Conservation (phyloP, 1,284 basidiomycete species). For the Ganoderma meredithae region DNA sequence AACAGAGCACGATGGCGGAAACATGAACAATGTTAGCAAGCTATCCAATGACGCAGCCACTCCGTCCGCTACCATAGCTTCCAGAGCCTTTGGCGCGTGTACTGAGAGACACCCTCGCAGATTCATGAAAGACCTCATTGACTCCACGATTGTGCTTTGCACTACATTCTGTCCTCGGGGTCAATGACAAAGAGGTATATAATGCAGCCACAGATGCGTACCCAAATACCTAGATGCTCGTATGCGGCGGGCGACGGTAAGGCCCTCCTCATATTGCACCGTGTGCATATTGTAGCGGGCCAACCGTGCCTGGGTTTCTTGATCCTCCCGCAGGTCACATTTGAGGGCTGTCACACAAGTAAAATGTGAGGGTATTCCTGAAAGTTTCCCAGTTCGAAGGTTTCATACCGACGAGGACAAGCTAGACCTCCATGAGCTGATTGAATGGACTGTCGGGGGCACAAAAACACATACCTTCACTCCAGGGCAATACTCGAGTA, state of each 20-base stretch:
- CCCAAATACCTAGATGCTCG: constrained; percentile 92
- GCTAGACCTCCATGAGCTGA: constrained; percentile 47
- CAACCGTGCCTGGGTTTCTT: constrained; percentile 69
- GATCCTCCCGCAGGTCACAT: constrained; percentile 91
- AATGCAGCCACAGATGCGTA: constrained; percentile 46
- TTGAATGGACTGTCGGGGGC: neutral
- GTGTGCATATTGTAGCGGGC: constrained; percentile 71
- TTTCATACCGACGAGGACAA: constrained; percentile 80
- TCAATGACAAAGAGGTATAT: constrained; percentile 2
- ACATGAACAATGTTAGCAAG: neutral
- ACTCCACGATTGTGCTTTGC: constrained; percentile 96
- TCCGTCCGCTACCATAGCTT: constrained; percentile 43
- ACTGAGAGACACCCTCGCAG: constrained; percentile 83
- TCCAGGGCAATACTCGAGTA: constrained; percentile 89
- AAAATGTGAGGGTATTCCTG: neutral
- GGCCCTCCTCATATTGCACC: constrained; percentile 90
- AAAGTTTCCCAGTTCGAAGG: too few species aligned
- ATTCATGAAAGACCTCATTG: constrained; percentile 90
- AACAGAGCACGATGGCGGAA: constrained; percentile 13
- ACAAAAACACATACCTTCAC: constrained; percentile 70
- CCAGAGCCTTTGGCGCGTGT: constrained; percentile 74
- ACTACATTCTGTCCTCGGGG: constrained; percentile 78
- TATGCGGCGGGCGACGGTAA: constrained; percentile 88
- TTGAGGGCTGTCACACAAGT: constrained; percentile 73
- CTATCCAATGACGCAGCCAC: constrained; percentile 41